phyloP scores from a whole-genome alignment of 495 filamentous ascomycete species.

The Penicillium odoratum region DNA sequence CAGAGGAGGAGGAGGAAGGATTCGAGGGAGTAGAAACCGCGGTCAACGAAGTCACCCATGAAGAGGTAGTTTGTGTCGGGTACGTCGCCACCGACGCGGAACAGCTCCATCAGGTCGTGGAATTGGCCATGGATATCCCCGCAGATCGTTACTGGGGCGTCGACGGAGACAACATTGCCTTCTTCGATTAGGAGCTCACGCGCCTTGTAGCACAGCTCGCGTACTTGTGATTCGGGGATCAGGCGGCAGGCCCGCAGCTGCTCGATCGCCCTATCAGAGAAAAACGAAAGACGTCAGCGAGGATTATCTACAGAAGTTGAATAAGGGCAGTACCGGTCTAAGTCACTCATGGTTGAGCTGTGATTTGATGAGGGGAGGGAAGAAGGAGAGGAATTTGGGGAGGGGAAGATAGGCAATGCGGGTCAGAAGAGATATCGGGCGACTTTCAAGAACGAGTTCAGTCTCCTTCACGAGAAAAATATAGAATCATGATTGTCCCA shows the following conservation, averaged over 20 bases:
- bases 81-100: constrained; percentile 90
- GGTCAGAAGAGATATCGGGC: constrained; percentile 9
- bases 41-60: constrained; percentile 98
- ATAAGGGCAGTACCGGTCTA: constrained; percentile 65
- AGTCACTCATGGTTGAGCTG: constrained; percentile 71
- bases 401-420: constrained; percentile 5
- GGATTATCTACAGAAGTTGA: not conserved
- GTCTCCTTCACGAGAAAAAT: constrained; percentile 18
- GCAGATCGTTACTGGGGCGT: constrained; percentile 97
- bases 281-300: constrained; percentile 14
- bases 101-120: constrained; percentile 98
- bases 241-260: constrained; percentile 93
- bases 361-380: constrained; percentile 8
- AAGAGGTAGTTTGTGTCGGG: constrained; percentile 99
- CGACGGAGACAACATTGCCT: constrained; percentile 94
- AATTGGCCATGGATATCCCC: constrained; percentile 99
- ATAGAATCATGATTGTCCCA: constrained; percentile 26
- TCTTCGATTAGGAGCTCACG: constrained; percentile 96
- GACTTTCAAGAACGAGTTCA: constrained; percentile 15
- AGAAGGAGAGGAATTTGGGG: constrained; percentile 4
- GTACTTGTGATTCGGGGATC: constrained; percentile 92
- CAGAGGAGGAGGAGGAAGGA: constrained; percentile 92
- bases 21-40: constrained; percentile 97
- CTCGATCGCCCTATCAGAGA: constrained; percentile 73
- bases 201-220: constrained; percentile 96